phyloP scores from a whole-genome alignment of 306 rosid genomes.

The Quercus gilva region DNA sequence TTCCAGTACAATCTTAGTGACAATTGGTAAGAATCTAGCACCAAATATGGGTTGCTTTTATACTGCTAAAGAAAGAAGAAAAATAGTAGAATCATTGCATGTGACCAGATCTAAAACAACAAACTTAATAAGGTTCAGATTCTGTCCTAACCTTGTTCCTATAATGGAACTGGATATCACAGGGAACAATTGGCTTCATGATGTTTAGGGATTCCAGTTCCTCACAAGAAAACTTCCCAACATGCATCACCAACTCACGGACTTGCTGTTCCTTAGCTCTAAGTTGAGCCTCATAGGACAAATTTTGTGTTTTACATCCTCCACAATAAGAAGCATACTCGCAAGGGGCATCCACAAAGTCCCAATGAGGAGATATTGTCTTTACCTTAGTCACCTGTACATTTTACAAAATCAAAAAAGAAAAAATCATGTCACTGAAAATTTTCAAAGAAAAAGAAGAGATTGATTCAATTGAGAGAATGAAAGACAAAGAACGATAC shows the following conservation, averaged over 20 bases:
- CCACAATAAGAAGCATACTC: conserved; percentile 88
- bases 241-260: conserved; percentile 64
- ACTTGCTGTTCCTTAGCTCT: conserved; percentile 88
- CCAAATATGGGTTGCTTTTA: neutral
- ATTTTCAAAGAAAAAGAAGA: neutral
- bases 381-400: conserved; percentile 71
- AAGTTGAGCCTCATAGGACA: conserved; percentile 78
- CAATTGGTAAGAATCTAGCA: neutral
- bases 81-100: neutral
- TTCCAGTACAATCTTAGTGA: neutral
- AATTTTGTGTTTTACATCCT: conserved; percentile 86
- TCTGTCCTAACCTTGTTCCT: conserved; percentile 75
- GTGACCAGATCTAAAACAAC: neutral
- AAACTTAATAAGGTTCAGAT: neutral
- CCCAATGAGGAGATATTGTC: conserved; percentile 76
- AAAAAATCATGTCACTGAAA: neutral
- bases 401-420: neutral
- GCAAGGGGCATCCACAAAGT: conserved; percentile 85
- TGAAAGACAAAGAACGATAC: neutral
- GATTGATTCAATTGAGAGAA: neutral
- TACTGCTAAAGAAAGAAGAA: neutral
- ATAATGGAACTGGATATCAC: conserved; percentile 87
- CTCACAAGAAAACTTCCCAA: conserved; percentile 57
- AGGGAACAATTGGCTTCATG: conserved; percentile 75
- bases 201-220: conserved; percentile 49